These are phyloP conservation scores for Ochetophila trinervis DNA, from an alignment of 306 rosid species.

Conservation along the genomic window DNA sequence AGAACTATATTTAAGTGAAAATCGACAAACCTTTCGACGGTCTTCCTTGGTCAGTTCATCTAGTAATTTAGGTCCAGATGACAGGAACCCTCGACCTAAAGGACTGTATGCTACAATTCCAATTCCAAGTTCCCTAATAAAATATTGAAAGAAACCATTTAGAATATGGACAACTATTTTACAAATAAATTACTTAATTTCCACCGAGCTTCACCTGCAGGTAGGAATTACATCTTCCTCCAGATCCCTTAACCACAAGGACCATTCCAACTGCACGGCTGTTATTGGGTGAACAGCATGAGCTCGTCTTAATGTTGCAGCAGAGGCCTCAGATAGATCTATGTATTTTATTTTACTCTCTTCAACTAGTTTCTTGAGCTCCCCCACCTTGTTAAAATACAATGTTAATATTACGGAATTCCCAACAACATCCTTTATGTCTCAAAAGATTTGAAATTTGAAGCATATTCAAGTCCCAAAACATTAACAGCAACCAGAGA, in stretches of 20 bases:
- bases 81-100: conserved; percentile 68
- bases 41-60: too few species aligned
- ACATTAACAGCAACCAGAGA: too few species aligned
- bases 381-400: conserved; percentile 47
- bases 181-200: too few species aligned
- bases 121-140: conserved; percentile 50
- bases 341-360: conserved; percentile 62
- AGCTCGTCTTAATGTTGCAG: conserved; percentile 72
- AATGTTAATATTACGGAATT: not conserved
- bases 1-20: too few species aligned
- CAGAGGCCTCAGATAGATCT: conserved; percentile 67
- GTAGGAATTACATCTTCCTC: conserved; percentile 65
- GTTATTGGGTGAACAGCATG: conserved; percentile 74
- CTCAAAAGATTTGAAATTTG: too few species aligned
- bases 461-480: too few species aligned
- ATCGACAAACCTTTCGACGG: conserved; percentile 54
- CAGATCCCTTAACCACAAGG: conserved; percentile 60
- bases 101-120: conserved; percentile 69
- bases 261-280: conserved; percentile 73
- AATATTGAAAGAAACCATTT: not conserved
- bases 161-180: not conserved
- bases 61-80: conserved; percentile 42
- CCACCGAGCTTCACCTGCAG: conserved; percentile 49
- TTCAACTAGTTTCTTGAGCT: conserved; percentile 57
- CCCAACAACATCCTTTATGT: not conserved